These are phyloP conservation scores for Coemansia asiatica DNA, from an alignment of 192 early-diverging fungal species.

Conservation along the genomic window DNA sequence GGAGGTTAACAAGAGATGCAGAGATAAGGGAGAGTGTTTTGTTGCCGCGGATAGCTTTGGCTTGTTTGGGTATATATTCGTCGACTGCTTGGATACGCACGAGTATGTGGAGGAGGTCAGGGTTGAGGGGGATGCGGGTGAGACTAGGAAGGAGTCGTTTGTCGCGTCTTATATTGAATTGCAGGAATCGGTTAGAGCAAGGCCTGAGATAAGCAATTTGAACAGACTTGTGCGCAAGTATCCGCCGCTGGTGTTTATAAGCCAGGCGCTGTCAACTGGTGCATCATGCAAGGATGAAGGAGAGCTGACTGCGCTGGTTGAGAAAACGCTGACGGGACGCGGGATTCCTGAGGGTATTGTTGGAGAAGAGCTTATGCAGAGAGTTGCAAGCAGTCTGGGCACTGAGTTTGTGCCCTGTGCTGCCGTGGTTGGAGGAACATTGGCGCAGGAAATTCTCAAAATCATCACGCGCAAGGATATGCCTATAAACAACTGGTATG, in stretches of 20 bases:
- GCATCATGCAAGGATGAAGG: not conserved
- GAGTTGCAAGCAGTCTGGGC: constrained; percentile 50
- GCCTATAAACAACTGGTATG: constrained; percentile 82
- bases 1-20: constrained; percentile 63
- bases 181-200: constrained; percentile 10
- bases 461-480: constrained; percentile 77
- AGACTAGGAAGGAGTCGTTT: not conserved
- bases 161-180: constrained; percentile 18
- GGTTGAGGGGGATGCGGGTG: not conserved
- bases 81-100: constrained; percentile 58
- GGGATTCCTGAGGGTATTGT: constrained; percentile 27
- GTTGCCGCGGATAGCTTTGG: constrained; percentile 68
- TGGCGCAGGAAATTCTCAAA: constrained; percentile 90
- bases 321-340: constrained; percentile 9
- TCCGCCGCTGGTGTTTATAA: constrained; percentile 37
- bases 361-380: constrained; percentile 26
- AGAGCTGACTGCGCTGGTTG: constrained; percentile 9
- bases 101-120: constrained; percentile 31
- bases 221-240: constrained; percentile 29
- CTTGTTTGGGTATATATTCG: constrained; percentile 82
- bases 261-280: constrained; percentile 20
- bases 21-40: constrained; percentile 54
- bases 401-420: constrained; percentile 79
- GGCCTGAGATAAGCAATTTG: constrained; percentile 2
- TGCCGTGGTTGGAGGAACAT: constrained; percentile 83